Evolutionary conservation across 1,139 yeast species (phyloP), one percentile per base, ranked within the genome.

Genomic region (Yamadazyma buinensis): DNA sequence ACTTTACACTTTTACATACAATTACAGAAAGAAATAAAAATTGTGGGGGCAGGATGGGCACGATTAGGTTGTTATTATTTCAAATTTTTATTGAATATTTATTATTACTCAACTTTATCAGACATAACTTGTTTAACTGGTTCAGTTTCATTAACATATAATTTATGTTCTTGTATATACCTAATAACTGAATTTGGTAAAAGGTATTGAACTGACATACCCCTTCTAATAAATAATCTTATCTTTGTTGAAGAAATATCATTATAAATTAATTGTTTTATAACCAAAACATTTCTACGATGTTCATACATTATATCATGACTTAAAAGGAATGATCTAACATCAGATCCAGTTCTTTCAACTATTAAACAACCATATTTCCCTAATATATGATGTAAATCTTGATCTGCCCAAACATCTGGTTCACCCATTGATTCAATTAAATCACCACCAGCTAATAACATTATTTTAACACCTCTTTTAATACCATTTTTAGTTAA

Each of bases 351-450:
- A 0, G 98, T 90, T 51, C 99, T 73, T 66, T 92, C 99, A 15
- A 92, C 96, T 37, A 94, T 92, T 45, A 92, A 67, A 61, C 98
- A 92, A 2, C 99, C 98, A 57, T 92, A 92, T 43, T 85, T 80
- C 20, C 98, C 98, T 45, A 92, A 70, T 35, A 92, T 94, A 58
- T 92, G 98, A 54, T 90, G 95, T 51, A 92, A 70, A 59, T 92
- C 99, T 40, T 76, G 84, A 55, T 90, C 97, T 1, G 95, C 96
- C 99, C 99, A 92, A 24, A 92, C 98, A 52, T 90, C 94, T 21
- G 97, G 97, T 59, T 92, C 98, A n/a, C 98, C 98, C 97, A 94
- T 92, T 33, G 95, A 82, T 59, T 92, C 98, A 38, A 92, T 92
- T 49, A 94, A 72, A 60, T 92, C 98, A 25, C 98, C 98, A 33